These are phyloP conservation scores for Apiospora pterosperma DNA, from an alignment of 2,329 filamentous ascomycete genomes.

Conservation along the genomic window DNA sequence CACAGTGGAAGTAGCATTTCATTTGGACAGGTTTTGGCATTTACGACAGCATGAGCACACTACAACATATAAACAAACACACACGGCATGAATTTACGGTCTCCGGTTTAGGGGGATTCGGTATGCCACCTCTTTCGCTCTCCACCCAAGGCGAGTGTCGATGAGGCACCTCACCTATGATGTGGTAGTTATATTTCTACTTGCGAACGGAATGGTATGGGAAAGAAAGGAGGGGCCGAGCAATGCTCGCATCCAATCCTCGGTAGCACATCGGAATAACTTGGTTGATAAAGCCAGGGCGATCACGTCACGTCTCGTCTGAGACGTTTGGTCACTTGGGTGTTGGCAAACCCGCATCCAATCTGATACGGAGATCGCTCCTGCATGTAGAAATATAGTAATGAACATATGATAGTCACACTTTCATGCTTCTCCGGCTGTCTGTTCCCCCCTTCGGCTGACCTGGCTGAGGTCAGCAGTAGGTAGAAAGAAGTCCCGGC, in stretches of 20 bases:
- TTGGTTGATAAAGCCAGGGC: neutral
- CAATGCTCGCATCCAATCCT: neutral
- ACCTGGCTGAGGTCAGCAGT: neutral
- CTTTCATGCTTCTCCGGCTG: neutral
- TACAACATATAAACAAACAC: constrained; percentile 18
- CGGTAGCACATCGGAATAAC: neutral
- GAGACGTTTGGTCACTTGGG: neutral
- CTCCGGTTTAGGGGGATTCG: constrained; percentile 7
- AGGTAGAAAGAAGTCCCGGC: neutral
- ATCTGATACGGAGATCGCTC: neutral
- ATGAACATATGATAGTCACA: constrained; percentile 26
- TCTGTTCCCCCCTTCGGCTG: neutral
- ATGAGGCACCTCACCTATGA: constrained; percentile 10
- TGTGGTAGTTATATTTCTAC: constrained; percentile 18
- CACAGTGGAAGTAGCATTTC: constrained; percentile 10
- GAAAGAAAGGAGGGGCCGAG: neutral
- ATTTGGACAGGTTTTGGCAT: constrained; percentile 16
- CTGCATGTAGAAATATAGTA: constrained; percentile 34
- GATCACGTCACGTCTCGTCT: neutral
- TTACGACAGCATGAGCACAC: constrained; percentile 23
- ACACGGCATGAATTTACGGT: constrained; percentile 15
- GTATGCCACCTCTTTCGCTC: constrained; percentile 13
- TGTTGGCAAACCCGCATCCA: neutral
- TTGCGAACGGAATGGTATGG: constrained; percentile 1
- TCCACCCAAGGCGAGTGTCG: constrained; percentile 8